phyloP scores from a whole-genome alignment of 768 basidiomycete genomes.

The Serendipita sp. region DNA sequence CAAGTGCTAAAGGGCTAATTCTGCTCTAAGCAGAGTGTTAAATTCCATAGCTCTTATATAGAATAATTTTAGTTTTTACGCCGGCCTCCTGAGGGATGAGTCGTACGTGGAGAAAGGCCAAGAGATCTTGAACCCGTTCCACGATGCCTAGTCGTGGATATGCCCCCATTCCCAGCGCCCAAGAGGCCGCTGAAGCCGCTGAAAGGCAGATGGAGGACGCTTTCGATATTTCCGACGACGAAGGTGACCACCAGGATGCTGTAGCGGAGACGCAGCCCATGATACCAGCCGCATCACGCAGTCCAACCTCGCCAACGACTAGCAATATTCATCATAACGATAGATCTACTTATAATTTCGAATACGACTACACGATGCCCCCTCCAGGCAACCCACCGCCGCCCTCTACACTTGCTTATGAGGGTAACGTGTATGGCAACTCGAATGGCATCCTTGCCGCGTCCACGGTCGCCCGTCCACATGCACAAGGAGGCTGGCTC shows the following conservation, averaged over 20 bases:
- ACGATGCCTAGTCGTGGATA: background rate
- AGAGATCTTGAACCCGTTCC: background rate
- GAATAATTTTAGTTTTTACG: no score
- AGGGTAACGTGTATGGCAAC: constrained; percentile 50
- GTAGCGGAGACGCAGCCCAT: constrained; percentile 19
- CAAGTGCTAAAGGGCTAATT: no score
- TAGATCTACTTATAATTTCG: constrained; percentile 57
- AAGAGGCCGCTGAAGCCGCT: constrained; percentile 31
- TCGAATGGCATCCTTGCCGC: constrained; percentile 50
- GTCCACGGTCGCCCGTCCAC: constrained; percentile 22
- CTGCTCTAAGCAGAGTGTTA: no score
- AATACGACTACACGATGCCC: constrained; percentile 61
- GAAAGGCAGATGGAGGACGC: constrained; percentile 28
- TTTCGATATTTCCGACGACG: constrained; percentile 61
- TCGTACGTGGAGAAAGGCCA: no score
- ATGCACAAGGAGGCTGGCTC: constrained; percentile 37
- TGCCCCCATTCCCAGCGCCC: constrained; percentile 11
- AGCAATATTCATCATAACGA: constrained; percentile 8
- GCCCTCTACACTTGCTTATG: constrained; percentile 39
- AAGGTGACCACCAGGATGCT: constrained; percentile 34
- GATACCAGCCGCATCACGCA: constrained; percentile 18
- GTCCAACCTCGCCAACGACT: constrained; percentile 13
- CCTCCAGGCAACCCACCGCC: constrained; percentile 68
- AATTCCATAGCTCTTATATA: no score
- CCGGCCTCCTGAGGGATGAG: no score